phyloP scores from a whole-genome alignment of 129 eudicot species.

The Lactuca saligna region DNA sequence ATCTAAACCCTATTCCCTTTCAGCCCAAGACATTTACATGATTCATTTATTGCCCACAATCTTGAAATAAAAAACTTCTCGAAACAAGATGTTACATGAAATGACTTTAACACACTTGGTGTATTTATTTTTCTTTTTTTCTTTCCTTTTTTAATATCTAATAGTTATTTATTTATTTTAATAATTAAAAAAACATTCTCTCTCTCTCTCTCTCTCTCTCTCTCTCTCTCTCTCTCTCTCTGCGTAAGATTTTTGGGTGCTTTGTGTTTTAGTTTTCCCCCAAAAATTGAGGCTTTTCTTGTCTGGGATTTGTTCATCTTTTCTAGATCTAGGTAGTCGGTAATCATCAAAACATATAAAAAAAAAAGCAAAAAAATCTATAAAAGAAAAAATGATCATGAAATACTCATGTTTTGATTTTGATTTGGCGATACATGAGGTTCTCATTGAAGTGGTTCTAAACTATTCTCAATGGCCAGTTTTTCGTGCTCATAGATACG shows the following conservation, averaged over 20 bases:
- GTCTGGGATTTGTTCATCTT: constrained; percentile 26
- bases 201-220: constrained; percentile 14
- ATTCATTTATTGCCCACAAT: too few relatives aligned
- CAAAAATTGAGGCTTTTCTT: constrained; percentile 70
- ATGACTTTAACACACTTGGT: too few relatives aligned
- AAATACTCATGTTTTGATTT: constrained; percentile 16
- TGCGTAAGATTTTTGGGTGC: constrained; percentile 70
- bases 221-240: neutral
- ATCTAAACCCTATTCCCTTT: too few relatives aligned
- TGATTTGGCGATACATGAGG: constrained; percentile 28
- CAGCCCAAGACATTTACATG: too few relatives aligned
- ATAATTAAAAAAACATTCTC: too few relatives aligned
- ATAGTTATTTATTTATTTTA: too few relatives aligned
- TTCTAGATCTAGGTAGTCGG: constrained; percentile 15
- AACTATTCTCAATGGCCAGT: constrained; percentile 61
- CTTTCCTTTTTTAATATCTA: too few relatives aligned
- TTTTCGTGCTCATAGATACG: constrained; percentile 49
- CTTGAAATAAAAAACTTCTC: too few relatives aligned
- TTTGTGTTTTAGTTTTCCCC: constrained; percentile 55
- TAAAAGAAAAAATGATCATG: neutral
- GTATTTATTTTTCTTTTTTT: too few relatives aligned
- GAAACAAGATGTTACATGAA: too few relatives aligned
- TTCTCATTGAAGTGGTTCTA: constrained; percentile 56
- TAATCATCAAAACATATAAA: neutral
- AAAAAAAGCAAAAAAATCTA: neutral